A percentile compares a stretch with the other conserved stretches of the same genome.
These are phyloP conservation scores for Jimgerdemannia flammicorona DNA, from an alignment of 192 early-diverging fungal species.

Conservation along the genomic window DNA sequence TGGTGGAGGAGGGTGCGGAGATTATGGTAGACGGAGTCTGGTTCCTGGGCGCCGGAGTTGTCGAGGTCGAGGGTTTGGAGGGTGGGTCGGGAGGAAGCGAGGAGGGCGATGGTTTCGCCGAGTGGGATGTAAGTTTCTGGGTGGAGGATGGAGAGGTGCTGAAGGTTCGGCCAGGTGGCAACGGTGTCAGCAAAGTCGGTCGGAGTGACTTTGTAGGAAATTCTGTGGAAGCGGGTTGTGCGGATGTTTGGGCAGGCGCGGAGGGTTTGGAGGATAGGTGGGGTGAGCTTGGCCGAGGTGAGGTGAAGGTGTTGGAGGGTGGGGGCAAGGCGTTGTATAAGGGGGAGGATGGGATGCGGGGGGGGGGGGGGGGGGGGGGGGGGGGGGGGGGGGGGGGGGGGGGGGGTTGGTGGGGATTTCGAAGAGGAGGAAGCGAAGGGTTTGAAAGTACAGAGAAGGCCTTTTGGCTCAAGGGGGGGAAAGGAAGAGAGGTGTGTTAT, in stretches of 20 bases:
- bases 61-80: neutral
- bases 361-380: no score
- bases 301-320: neutral
- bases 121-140: neutral
- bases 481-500: neutral
- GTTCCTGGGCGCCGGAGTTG: neutral
- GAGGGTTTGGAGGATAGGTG: neutral
- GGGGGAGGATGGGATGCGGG: neutral
- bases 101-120: neutral
- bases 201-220: neutral
- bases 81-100: neutral
- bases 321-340: neutral
- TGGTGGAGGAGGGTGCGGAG: neutral
- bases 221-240: neutral
- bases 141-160: neutral
- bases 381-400: no score
- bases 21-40: neutral
- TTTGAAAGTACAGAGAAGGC: neutral
- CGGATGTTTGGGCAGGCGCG: neutral
- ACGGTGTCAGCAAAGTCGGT: neutral
- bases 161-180: neutral
- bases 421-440: neutral
- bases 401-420: neutral
- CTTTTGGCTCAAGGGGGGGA: no score
- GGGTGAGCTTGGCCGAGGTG: neutral